Conservation (phyloP, 2,329 filamentous ascomycete species). For the Xylariaceae sp. region DNA sequence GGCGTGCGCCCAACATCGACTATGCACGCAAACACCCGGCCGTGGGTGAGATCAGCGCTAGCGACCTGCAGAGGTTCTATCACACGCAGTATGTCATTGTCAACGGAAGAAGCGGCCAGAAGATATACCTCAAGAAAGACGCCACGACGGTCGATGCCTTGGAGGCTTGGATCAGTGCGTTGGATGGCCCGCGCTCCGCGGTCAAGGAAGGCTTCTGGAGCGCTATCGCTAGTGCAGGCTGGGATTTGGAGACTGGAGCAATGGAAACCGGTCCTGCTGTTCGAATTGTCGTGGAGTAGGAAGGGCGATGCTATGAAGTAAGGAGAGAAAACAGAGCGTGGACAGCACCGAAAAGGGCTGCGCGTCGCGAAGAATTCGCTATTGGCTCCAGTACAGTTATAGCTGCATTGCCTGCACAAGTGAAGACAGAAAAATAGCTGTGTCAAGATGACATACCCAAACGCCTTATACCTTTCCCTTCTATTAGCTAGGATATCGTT, state of each 20-base stretch:
- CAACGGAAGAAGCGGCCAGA: conserved; percentile 40
- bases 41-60: conserved; percentile 16
- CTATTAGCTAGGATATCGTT: conserved; percentile 2
- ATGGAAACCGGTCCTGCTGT: conserved; percentile 59
- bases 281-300: conserved; percentile 33
- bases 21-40: conserved; percentile 29
- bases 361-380: conserved; percentile 22
- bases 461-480: conserved; percentile 14
- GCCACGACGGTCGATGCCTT: conserved; percentile 36
- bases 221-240: conserved; percentile 46
- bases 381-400: conserved; percentile 12
- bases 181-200: conserved; percentile 22
- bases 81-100: conserved; percentile 58
- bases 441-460: conserved; percentile 16
- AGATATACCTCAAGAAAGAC: conserved; percentile 60
- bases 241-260: conserved; percentile 59
- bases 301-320: background rate
- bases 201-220: conserved; percentile 40
- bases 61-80: conserved; percentile 45
- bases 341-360: conserved; percentile 17
- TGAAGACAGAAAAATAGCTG: conserved; percentile 5
- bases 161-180: conserved; percentile 36
- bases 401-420: conserved; percentile 8
- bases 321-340: conserved; percentile 16
- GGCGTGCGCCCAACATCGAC: conserved; percentile 40